phyloP scores from a whole-genome alignment of 23 red algal species.

The Gracilaria gracilis region DNA sequence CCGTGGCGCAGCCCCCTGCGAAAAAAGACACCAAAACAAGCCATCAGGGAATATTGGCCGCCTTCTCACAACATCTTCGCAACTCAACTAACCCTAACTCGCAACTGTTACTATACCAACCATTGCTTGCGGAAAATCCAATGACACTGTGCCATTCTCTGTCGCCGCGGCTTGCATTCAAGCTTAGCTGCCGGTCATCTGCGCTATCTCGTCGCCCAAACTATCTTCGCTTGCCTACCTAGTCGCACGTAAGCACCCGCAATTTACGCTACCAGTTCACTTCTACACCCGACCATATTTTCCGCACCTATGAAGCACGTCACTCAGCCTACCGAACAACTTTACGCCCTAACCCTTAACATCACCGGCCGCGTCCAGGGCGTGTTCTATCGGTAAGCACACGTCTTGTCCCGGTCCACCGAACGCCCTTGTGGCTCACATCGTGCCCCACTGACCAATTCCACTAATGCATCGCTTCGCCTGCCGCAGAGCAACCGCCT shows the following conservation, averaged over 20 bases:
- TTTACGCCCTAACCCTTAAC: neutral
- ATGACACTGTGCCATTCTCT: neutral
- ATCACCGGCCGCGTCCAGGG: neutral
- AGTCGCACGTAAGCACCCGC: too few species aligned
- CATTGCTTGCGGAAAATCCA: neutral
- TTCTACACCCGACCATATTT: neutral
- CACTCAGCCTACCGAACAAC: neutral
- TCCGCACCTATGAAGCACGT: neutral
- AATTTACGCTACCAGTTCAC: neutral
- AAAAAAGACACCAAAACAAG: neutral
- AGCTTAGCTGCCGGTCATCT: neutral
- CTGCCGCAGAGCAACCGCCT: slow-evolving; percentile 4
- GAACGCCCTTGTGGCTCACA: too few species aligned
- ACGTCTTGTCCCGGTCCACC: too few species aligned
- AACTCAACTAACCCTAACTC: neutral
- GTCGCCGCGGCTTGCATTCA: neutral
- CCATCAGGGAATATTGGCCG: neutral
- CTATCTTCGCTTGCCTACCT: neutral
- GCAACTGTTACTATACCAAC: too few species aligned
- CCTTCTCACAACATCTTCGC: neutral
- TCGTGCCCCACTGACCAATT: neutral
- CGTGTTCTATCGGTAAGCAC: slow-evolving; percentile 28
- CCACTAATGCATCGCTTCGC: neutral
- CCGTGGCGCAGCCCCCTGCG: neutral
- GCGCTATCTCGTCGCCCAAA: too few species aligned